phyloP scores from a whole-genome alignment of 2,329 filamentous ascomycete species.

The Myriangium duriaei region DNA sequence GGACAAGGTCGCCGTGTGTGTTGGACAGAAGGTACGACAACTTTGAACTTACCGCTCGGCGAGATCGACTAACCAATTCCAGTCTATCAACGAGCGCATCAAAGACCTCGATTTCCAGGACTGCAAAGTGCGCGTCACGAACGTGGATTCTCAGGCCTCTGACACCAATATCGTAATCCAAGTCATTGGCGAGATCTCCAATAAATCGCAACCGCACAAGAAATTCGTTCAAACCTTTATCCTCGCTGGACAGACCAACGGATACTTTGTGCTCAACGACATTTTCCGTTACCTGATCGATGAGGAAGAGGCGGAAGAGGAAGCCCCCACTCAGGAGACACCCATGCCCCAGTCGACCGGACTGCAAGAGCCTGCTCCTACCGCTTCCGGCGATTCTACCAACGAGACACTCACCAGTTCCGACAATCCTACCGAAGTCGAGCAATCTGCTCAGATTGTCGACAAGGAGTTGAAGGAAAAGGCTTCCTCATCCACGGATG shows the following conservation, averaged over 20 bases:
- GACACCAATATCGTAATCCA: slow-evolving; percentile 92
- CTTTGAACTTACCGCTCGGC: slow-evolving; percentile 25
- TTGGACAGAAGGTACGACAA: slow-evolving; percentile 79
- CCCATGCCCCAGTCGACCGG: slow-evolving; percentile 24
- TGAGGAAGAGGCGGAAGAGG: slow-evolving; percentile 56
- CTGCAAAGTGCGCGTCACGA: slow-evolving; percentile 95
- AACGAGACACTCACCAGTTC: slow-evolving; percentile 22
- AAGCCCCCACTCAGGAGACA: slow-evolving; percentile 20
- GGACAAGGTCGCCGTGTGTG: slow-evolving; percentile 71
- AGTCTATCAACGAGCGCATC: slow-evolving; percentile 92
- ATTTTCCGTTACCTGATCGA: slow-evolving; percentile 90
- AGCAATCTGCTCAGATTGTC: slow-evolving; percentile 39
- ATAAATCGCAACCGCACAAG: slow-evolving; percentile 79
- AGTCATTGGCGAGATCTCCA: slow-evolving; percentile 95
- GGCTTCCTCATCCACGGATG: slow-evolving; percentile 21
- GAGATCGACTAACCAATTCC: slow-evolving; percentile 13
- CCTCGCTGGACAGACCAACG: slow-evolving; percentile 86
- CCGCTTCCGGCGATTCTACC: slow-evolving; percentile 20
- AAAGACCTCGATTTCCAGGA: slow-evolving; percentile 88
- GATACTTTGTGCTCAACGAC: slow-evolving; percentile 97
- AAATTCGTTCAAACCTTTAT: slow-evolving; percentile 98
- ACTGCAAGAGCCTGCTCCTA: slow-evolving; percentile 29
- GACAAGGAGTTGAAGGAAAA: slow-evolving; percentile 67
- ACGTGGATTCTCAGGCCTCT: slow-evolving; percentile 91
- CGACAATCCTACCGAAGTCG: slow-evolving; percentile 25